Conservation (phyloP, 768 basidiomycete genomes). For the Pleurotus tuoliensis region DNA sequence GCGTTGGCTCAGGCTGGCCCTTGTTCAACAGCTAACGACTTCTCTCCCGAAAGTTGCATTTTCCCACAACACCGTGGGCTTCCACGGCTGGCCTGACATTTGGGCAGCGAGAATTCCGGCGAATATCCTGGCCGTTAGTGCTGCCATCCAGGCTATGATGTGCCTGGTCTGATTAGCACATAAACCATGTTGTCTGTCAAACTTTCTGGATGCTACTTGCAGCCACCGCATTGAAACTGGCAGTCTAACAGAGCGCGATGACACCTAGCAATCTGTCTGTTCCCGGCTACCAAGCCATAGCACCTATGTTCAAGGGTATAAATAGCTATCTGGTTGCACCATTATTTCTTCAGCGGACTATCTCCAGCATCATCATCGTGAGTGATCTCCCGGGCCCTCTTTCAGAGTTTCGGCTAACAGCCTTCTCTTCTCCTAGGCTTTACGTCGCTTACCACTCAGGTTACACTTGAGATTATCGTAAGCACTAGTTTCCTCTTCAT, state of each 20-base stretch:
- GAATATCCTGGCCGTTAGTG: no score
- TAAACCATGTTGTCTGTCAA: constrained; percentile 1
- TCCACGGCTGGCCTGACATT: no score
- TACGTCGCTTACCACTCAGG: constrained; percentile 4
- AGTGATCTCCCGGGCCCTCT: not conserved
- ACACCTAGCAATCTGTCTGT: not conserved
- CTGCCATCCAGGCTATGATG: no score
- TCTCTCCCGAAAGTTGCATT: no score
- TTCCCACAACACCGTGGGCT: no score
- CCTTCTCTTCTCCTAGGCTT: not conserved
- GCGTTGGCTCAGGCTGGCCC: no score
- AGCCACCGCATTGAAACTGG: not conserved
- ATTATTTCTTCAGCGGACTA: constrained; percentile 4
- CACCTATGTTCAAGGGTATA: not conserved
- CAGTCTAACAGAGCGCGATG: not conserved
- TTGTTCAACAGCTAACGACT: no score
- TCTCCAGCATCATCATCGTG: constrained; percentile 7
- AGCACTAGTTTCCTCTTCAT: not conserved
- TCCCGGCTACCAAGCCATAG: not conserved
- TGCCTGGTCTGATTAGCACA: not conserved
- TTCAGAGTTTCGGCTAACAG: no score
- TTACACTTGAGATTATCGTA: constrained; percentile 1
- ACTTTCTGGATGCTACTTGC: not conserved
- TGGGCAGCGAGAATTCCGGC: no score
- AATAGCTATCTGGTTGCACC: not conserved